Percentiles rank a stretch among this genome's conserved stretches.
phyloP scores from a whole-genome alignment of 192 early-diverging fungal genomes.

The Mortierella claussenii region DNA sequence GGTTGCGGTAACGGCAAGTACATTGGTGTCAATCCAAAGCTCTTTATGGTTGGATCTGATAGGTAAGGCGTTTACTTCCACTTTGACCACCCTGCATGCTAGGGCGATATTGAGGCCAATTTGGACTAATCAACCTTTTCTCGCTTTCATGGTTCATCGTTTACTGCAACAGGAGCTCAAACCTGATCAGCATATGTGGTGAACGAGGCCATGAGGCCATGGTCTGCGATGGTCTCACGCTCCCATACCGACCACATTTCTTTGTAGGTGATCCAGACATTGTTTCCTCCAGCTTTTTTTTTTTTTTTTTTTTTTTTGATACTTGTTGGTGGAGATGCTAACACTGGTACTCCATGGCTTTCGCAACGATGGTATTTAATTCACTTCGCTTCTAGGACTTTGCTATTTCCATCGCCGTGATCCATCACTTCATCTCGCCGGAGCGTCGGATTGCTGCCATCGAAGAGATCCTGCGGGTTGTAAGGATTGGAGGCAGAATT shows the following conservation, averaged over 20 bases:
- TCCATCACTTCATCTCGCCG: slow-evolving; percentile 89
- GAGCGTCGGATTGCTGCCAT: slow-evolving; percentile 80
- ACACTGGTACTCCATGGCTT: too few species aligned
- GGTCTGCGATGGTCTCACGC: slow-evolving; percentile 80
- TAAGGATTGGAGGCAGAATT: slow-evolving; percentile 72
- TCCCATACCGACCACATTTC: slow-evolving; percentile 75
- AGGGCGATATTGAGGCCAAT: background rate
- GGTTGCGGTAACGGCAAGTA: slow-evolving; percentile 99
- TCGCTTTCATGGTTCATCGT: background rate
- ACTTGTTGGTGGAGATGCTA: too few species aligned
- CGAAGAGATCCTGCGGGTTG: slow-evolving; percentile 82
- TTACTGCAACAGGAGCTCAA: slow-evolving; percentile 66
- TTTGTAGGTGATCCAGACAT: slow-evolving; percentile 69
- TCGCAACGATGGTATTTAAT: too few species aligned
- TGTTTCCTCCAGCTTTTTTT: background rate
- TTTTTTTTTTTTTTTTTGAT: background rate
- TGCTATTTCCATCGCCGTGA: slow-evolving; percentile 94
- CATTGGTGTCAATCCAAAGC: slow-evolving; percentile 85
- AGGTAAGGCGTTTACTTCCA: slow-evolving; percentile 66
- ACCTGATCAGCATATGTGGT: slow-evolving; percentile 79
- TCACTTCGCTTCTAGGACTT: slow-evolving; percentile 93
- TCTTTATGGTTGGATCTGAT: slow-evolving; percentile 88
- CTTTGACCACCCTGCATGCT: too few species aligned
- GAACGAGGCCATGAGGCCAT: slow-evolving; percentile 83
- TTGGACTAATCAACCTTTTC: background rate